Conservation (phyloP, 2,329 filamentous ascomycete genomes). For the Apiospora rasikravindrae region DNA sequence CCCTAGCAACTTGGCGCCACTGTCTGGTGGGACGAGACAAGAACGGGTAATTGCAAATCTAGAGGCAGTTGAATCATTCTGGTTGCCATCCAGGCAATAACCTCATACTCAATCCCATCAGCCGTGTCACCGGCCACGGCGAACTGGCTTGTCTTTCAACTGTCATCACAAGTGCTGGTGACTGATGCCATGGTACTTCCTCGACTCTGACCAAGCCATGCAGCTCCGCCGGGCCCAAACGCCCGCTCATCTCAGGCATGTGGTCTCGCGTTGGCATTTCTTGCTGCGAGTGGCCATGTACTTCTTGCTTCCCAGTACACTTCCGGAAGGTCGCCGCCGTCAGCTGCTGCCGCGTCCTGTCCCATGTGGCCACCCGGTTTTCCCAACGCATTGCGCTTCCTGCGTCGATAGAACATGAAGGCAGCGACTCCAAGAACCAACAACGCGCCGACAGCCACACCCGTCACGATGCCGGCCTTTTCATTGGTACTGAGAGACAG, state of each 20-base stretch:
- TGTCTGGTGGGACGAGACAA: not conserved
- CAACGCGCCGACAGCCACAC: not conserved
- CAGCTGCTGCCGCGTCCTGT: not conserved
- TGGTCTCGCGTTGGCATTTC: not conserved
- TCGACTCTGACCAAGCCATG: not conserved
- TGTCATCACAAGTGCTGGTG: not conserved
- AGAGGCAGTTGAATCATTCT: not conserved
- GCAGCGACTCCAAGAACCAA: not conserved
- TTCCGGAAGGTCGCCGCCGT: not conserved
- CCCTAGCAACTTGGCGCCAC: no score
- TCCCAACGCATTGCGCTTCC: not conserved
- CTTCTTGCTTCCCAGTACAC: not conserved
- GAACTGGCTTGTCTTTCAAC: not conserved
- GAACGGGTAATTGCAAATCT: not conserved
- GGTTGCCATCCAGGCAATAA: no score
- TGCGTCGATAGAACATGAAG: not conserved
- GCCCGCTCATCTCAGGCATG: not conserved
- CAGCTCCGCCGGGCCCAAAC: not conserved
- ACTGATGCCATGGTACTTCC: not conserved
- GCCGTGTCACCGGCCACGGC: no score
- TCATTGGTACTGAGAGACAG: not conserved
- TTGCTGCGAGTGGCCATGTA: not conserved
- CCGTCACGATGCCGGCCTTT: not conserved
- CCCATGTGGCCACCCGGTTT: not conserved
- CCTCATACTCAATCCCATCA: no score